Base-by-base conservation (phyloP, 2,329 filamentous ascomycete genomes). In the Dissoconium aciculare region DNA sequence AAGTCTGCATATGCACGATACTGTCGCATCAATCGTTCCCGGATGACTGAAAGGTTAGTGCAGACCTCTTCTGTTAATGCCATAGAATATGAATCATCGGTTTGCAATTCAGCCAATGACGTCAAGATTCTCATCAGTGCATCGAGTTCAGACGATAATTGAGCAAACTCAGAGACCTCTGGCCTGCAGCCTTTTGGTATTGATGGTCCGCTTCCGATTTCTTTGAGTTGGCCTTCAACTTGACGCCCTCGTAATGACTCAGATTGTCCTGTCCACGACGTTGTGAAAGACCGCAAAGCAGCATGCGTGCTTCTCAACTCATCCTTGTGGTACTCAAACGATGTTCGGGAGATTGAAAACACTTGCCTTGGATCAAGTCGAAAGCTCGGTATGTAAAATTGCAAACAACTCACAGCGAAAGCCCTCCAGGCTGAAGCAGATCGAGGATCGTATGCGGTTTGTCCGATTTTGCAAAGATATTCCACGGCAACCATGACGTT, bases 1-100 rank as follows among this genome's bases (percentile, higher is more conserved):
- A 95, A 71, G 49, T 98, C 89, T 37, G 83, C 80, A 46, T 94
- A 95, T 10, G 74, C 73, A 23, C 74, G 68, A 49, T 84, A 91
- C 19, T 73, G 66, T 16, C 69, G 63, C 2, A 65, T 67, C 5
- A 98, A 65, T 26, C 85, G 71, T 32, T 67, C 61, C 29, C 79
- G 70, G 23, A 93, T 70, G 38, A 79, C 72, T 5, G 17, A 68
- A 29, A 35, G 47, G 52, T 43, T 51, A 21, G 32, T 54, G 52
- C 31, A 44, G 24, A 27, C 28, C 6, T 34, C 31, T 2, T 34
- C n/a, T 17, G 43, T 37, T 8, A 41, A 27, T 3, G 15, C 19
- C 19, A 27, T 13, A 11, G 27, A 11, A 15, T 16, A 14, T 11
- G 28, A n/a, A 11, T 30, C 17, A 4, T 10, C 27, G 14, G 15